These are phyloP conservation scores for Mucor irregularis DNA, from an alignment of 371 early-diverging fungal species.

Conservation along the genomic window DNA sequence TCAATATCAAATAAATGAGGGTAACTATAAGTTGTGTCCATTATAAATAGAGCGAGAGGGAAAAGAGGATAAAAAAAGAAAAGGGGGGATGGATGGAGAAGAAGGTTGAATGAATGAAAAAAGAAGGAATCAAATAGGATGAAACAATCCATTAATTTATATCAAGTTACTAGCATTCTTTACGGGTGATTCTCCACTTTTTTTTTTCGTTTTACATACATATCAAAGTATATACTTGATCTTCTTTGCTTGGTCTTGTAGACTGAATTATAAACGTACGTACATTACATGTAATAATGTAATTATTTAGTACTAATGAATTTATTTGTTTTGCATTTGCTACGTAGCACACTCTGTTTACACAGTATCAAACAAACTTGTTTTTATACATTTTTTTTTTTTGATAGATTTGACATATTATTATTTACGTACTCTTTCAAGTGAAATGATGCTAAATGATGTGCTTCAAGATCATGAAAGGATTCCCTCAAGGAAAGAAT, in stretches of 20 bases:
- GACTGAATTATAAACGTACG: no score
- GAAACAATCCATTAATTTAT: background rate
- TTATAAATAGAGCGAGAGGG: conserved; percentile 1
- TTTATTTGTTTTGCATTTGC: no score
- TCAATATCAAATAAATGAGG: conserved; percentile 27
- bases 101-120: no score
- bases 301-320: no score
- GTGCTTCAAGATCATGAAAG: no score
- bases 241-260: no score
- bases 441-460: background rate
- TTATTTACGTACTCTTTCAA: background rate
- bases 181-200: background rate
- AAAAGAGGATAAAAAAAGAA: background rate
- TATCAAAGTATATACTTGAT: no score
- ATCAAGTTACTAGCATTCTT: background rate
- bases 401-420: background rate
- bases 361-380: background rate
- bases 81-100: conserved; percentile 14
- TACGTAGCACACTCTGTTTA: no score
- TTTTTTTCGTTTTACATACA: no score
- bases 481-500: conserved; percentile 29
- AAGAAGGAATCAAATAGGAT: background rate
- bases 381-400: conserved; percentile 9
- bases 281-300: no score
- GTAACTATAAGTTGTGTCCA: conserved; percentile 18